A percentile compares a stretch with the other conserved stretches of the same genome.
Evolutionary conservation across 2,329 filamentous ascomycete genomes (phyloP).

Genomic region (Orbilia oligospora): DNA sequence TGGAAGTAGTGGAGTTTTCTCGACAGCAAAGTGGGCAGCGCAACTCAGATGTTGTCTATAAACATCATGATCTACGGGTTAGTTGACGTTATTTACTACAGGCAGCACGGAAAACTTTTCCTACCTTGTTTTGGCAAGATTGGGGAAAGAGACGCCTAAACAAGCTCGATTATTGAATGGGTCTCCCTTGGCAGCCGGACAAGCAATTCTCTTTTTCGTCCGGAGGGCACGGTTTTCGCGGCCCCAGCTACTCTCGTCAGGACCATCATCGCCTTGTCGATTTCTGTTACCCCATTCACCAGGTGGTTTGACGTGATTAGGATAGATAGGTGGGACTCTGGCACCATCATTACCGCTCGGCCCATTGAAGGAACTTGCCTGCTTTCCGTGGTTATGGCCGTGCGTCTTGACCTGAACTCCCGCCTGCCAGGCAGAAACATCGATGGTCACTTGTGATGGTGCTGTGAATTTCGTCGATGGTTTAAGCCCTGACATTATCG

Average conservation of each 20-base stretch:
- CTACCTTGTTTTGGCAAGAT: conserved; percentile 53
- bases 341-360: conserved; percentile 2
- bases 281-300: conserved; percentile 28
- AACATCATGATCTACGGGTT: background rate
- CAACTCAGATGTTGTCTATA: conserved; percentile 46
- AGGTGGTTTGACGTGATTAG: conserved; percentile 33
- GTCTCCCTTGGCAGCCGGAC: conserved; percentile 56
- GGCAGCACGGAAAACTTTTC: background rate
- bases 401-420: background rate
- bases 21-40: conserved; percentile 31
- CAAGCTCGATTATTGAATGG: conserved; percentile 44
- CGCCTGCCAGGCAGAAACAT: conserved; percentile 5
- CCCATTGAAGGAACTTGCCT: background rate
- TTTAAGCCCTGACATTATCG: background rate
- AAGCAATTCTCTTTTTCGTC: conserved; percentile 25
- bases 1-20: conserved; percentile 38
- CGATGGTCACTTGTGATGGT: background rate
- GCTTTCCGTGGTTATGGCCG: conserved; percentile 4
- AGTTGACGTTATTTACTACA: conserved; percentile 1
- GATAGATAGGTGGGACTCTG: conserved; percentile 16
- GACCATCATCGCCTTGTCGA: conserved; percentile 9
- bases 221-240: conserved; percentile 3
- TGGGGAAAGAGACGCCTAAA: conserved; percentile 44
- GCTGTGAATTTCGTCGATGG: background rate
- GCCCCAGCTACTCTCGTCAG: background rate